phyloP scores from a whole-genome alignment of 305 asterid genomes.

The Caryopteris hybrid region DNA sequence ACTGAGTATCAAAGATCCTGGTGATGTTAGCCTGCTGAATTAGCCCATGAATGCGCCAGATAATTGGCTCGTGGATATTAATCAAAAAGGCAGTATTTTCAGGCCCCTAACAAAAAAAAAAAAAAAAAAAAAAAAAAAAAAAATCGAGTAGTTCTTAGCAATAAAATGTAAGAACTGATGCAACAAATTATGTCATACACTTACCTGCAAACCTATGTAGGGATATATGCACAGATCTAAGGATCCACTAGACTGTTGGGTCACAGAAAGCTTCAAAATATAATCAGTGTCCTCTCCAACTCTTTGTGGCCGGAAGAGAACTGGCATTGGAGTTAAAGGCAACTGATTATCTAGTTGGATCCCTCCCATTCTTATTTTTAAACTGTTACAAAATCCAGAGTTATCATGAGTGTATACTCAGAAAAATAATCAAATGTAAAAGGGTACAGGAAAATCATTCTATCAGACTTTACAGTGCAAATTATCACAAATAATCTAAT shows the following conservation, averaged over 20 bases:
- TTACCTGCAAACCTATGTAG: conserved; percentile 93
- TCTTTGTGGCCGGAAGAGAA: conserved; percentile 92
- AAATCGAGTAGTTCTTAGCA: conserved; percentile 22
- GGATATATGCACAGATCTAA: conserved; percentile 89
- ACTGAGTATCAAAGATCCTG: conserved; percentile 54
- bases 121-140: too few species aligned
- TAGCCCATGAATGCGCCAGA: conserved; percentile 97
- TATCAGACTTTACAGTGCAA: conserved; percentile 10
- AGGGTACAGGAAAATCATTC: conserved; percentile 5
- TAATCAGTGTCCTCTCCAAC: conserved; percentile 79
- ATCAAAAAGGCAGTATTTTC: conserved; percentile 90
- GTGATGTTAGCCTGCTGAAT: conserved; percentile 73
- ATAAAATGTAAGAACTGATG: conserved; percentile 13
- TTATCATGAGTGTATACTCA: conserved; percentile 19
- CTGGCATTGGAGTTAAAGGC: conserved; percentile 98
- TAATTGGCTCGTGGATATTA: conserved; percentile 94
- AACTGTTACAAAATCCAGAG: conserved; percentile 47
- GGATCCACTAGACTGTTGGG: conserved; percentile 95
- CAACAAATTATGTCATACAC: conserved; percentile 25
- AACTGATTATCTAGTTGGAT: conserved; percentile 96
- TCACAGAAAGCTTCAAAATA: conserved; percentile 84
- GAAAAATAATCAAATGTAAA: conserved; percentile 8
- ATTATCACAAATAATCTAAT: conserved; percentile 9
- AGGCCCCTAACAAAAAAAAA: too few species aligned
- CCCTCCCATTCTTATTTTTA: conserved; percentile 86